Evolutionary conservation across 2,329 filamentous ascomycete species (phyloP).

Genomic region (Colletotrichum sublineola): DNA sequence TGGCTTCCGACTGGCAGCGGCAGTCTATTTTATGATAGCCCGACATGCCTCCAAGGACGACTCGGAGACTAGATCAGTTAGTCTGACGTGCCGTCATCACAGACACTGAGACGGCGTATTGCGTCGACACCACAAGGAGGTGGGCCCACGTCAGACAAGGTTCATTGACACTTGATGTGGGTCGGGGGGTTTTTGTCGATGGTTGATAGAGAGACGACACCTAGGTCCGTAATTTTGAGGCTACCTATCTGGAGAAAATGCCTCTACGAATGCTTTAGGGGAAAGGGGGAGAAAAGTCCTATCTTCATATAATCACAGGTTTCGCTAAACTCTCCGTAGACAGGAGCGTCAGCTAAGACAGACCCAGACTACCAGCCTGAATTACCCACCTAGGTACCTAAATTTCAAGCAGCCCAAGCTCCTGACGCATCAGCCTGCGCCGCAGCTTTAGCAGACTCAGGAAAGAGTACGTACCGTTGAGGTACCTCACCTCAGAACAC

Average conservation of each 20-base stretch:
- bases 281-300: neutral
- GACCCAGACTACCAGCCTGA: neutral
- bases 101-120: neutral
- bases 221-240: neutral
- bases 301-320: neutral
- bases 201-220: neutral
- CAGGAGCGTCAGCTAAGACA: neutral
- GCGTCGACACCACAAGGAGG: neutral
- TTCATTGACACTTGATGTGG: neutral
- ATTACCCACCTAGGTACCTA: neutral
- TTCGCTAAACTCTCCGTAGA: neutral
- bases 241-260: neutral
- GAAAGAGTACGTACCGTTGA: conserved; percentile 10
- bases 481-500: conserved; percentile 3
- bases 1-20: neutral
- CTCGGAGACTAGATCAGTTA: neutral
- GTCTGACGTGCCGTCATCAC: neutral
- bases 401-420: conserved; percentile 32
- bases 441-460: neutral
- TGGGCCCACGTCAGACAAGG: neutral
- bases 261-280: neutral
- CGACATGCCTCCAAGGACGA: neutral
- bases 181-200: neutral
- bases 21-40: neutral
- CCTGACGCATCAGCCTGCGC: conserved; percentile 14